Evolutionary conservation across 192 early-diverging fungal species (phyloP).

Genomic region (Podila verticillata): DNA sequence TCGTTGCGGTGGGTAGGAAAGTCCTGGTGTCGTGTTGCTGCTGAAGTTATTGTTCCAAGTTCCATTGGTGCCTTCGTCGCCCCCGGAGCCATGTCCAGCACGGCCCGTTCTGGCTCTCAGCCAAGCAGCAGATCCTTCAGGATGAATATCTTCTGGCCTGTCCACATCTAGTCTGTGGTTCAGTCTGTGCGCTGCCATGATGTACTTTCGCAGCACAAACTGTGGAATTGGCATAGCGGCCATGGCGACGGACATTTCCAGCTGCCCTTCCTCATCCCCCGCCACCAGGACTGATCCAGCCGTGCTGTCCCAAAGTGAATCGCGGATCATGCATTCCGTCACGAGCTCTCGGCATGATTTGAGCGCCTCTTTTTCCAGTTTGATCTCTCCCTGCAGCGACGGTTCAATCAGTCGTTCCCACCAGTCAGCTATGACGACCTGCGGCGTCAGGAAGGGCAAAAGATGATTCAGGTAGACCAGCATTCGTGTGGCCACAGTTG

Average conservation of each 20-base stretch:
- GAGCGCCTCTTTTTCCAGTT: constrained; percentile 31
- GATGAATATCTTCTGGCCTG: background rate
- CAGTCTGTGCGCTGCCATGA: constrained; percentile 26
- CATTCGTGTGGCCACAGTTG: constrained; percentile 31
- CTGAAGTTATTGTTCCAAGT: too few species aligned
- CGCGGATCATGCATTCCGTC: constrained; percentile 41
- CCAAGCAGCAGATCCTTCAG: constrained; percentile 8
- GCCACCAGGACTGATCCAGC: constrained; percentile 33
- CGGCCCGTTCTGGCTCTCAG: constrained; percentile 2
- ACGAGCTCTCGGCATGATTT: constrained; percentile 47
- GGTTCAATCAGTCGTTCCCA: constrained; percentile 49
- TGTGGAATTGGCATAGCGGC: constrained; percentile 35
- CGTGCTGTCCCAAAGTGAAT: constrained; percentile 15
- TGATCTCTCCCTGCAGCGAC: constrained; percentile 46
- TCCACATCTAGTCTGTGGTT: constrained; percentile 36
- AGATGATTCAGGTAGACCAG: constrained; percentile 42
- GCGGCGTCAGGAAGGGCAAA: constrained; percentile 48
- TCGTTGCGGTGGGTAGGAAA: background rate
- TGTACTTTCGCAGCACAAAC: constrained; percentile 40
- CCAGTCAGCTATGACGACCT: constrained; percentile 47
- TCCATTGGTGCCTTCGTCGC: background rate
- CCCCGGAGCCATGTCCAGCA: constrained; percentile 1
- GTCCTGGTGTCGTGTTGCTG: too few species aligned
- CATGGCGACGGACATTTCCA: constrained; percentile 22
- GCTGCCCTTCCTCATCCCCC: constrained; percentile 42